Conservation (phyloP, 345 rosid genomes). For the Camelina hispida region DNA sequence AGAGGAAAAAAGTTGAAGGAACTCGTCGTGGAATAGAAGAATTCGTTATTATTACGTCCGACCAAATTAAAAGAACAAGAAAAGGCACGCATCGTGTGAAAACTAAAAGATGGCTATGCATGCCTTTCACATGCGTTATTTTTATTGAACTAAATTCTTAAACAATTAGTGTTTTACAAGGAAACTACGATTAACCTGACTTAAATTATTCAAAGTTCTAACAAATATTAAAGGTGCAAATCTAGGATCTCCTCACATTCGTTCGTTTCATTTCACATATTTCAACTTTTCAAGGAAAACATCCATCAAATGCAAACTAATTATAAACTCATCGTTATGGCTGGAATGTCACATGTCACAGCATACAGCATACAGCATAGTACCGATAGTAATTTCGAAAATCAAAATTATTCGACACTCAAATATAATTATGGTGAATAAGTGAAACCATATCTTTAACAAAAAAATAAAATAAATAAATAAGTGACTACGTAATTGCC, state of each 20-base stretch:
- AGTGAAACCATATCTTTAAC: too few species aligned
- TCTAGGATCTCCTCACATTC: background rate
- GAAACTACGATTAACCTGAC: background rate
- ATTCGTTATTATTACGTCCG: slow-evolving; percentile 9
- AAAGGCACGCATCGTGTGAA: slow-evolving; percentile 5
- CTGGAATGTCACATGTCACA: too few species aligned
- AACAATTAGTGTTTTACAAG: background rate
- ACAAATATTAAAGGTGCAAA: background rate
- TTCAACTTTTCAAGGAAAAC: too few species aligned
- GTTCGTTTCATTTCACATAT: background rate
- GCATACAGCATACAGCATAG: too few species aligned
- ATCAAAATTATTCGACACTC: too few species aligned
- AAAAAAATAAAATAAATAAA: too few species aligned
- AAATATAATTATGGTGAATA: too few species aligned
- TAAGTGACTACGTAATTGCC: too few species aligned
- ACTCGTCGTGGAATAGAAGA: slow-evolving; percentile 1
- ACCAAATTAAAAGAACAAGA: slow-evolving; percentile 2
- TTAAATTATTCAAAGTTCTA: background rate
- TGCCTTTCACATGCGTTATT: slow-evolving; percentile 13
- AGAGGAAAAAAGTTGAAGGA: background rate
- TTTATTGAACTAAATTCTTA: background rate
- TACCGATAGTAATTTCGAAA: too few species aligned
- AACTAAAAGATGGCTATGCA: background rate
- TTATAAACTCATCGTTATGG: background rate
- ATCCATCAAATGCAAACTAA: background rate